Evolutionary conservation across 2,329 filamentous ascomycete genomes (phyloP), one percentile per base, ranked within the genome.

Genomic region (Alternaria panax): DNA sequence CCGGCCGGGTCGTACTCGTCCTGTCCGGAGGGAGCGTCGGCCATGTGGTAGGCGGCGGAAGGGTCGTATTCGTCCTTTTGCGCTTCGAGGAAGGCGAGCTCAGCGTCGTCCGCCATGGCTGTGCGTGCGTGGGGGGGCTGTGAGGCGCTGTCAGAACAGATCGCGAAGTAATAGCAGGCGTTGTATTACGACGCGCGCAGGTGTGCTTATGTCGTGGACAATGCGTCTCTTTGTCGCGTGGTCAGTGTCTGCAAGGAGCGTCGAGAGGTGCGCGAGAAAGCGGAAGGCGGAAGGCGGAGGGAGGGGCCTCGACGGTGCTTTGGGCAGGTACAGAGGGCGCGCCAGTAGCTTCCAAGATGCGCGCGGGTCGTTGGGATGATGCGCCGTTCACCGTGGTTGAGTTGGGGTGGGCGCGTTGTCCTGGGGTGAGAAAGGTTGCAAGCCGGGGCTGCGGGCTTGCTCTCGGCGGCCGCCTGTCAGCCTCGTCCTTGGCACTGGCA

Each of bases 21-120:
- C 25, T 80, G 73, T 61, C 76, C 73, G 70, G 60, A 75, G 66
- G 65, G 54, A 83, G 79, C 83, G 81, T 73, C 81, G 75, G 75
- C 73, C 76, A 73, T 79, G 68, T 61, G 71, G 65, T 70, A 74
- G 57, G 72, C 75, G 41, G 79, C 77, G 45, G 76, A 75, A 58
- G 76, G 75, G 66, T 81, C 80, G 56, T 75, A 78, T 60, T 76
- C 72, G 25, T 69, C 58, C 63, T 76, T 71, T 76, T 86, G 82
- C 41, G 82, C 80, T 67, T 81, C 76, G 60, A 85, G 81, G 68
- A 85, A 85, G 62, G 83, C 83, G 60, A 81, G 77, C 75, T 86
- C 84, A 59, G 81, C 79, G 69, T 84, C 83, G 69, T 83, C 83
- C 55, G 83, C 81, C 84, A 85, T 85, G 51, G 57, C 59, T 62